Evolutionary conservation across 2,329 filamentous ascomycete species (phyloP).

Genomic region (Botryotinia narcissicola): DNA sequence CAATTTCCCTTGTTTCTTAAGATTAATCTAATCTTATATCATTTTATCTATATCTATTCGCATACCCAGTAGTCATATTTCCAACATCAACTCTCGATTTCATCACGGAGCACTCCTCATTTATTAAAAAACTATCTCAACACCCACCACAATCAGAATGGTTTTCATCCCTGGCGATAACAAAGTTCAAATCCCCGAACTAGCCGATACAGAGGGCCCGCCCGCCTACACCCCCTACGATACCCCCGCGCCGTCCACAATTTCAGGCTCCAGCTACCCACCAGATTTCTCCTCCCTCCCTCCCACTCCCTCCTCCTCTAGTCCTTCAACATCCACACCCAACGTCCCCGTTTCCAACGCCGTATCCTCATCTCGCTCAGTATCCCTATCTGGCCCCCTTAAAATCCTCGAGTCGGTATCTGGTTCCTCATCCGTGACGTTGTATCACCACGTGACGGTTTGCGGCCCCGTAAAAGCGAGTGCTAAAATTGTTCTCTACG

Average conservation of each 20-base stretch:
- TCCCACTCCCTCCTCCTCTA: not conserved
- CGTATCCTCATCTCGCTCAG: constrained; percentile 21
- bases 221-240: constrained; percentile 7
- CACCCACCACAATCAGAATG: constrained; percentile 11
- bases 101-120: not conserved
- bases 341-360: constrained; percentile 25
- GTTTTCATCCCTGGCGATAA: constrained; percentile 25
- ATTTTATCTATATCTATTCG: not conserved
- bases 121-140: not conserved
- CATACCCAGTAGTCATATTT: too few species aligned
- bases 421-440: constrained; percentile 18
- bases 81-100: not conserved
- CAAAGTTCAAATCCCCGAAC: constrained; percentile 20
- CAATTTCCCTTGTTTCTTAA: not conserved
- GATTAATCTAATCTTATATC: not conserved
- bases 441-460: constrained; percentile 18
- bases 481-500: constrained; percentile 22
- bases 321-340: not conserved
- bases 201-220: not conserved
- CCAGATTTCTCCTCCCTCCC: constrained; percentile 14
- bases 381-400: constrained; percentile 26
- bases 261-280: not conserved
- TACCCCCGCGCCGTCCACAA: constrained; percentile 8
- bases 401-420: constrained; percentile 27
- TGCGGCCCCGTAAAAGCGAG: constrained; percentile 22